These are phyloP conservation scores for Leccinum imitatum DNA, from an alignment of 768 basidiomycete species.

Conservation along the genomic window DNA sequence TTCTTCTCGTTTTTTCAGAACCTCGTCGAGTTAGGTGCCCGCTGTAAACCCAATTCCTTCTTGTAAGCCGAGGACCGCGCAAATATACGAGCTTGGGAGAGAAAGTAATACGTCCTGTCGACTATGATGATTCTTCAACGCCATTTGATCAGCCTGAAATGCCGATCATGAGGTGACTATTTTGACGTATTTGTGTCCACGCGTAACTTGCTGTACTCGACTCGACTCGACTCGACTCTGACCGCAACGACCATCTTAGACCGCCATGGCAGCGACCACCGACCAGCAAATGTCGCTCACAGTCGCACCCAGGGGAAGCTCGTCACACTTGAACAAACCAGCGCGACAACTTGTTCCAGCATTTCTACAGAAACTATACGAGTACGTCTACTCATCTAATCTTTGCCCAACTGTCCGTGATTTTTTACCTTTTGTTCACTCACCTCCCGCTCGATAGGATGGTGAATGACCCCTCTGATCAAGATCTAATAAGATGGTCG, in stretches of 20 bases:
- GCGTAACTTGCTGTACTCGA: neutral
- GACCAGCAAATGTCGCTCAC: conserved; percentile 61
- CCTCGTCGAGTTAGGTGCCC: too few species aligned
- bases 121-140: too few species aligned
- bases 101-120: too few species aligned
- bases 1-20: too few species aligned
- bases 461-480: conserved; percentile 83
- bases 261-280: conserved; percentile 39
- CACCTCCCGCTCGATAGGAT: conserved; percentile 53
- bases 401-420: conserved; percentile 9
- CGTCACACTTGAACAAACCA: conserved; percentile 38
- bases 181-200: neutral
- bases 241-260: conserved; percentile 4
- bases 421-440: conserved; percentile 10
- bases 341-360: conserved; percentile 64
- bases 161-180: neutral
- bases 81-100: too few species aligned
- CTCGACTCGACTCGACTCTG: neutral
- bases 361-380: conserved; percentile 91
- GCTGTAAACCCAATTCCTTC: too few species aligned
- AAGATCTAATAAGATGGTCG: conserved; percentile 89
- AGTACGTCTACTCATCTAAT: conserved; percentile 27
- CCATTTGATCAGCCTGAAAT: too few species aligned
- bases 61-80: too few species aligned
- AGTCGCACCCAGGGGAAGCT: conserved; percentile 40